phyloP scores from a whole-genome alignment of 2,329 filamentous ascomycete genomes.

The Helminthosporium solani region DNA sequence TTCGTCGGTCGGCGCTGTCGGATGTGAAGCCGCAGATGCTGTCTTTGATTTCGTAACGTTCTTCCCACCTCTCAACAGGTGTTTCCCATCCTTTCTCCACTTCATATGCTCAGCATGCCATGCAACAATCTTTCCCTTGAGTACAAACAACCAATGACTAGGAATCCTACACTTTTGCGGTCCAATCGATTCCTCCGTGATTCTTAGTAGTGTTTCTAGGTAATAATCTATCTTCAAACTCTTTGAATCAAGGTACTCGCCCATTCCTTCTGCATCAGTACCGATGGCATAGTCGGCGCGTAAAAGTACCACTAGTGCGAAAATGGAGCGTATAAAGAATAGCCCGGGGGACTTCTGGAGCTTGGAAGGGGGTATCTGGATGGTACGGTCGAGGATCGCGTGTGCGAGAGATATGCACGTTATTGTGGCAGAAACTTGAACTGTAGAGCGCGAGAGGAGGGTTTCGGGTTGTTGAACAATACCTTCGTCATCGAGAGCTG shows the following conservation, averaged over 20 bases:
- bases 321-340: constrained; percentile 35
- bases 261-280: constrained; percentile 35
- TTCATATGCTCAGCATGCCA: constrained; percentile 36
- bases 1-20: no score
- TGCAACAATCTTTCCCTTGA: constrained; percentile 31
- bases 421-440: constrained; percentile 40
- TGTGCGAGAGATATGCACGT: constrained; percentile 37
- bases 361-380: constrained; percentile 18
- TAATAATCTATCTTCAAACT: constrained; percentile 36
- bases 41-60: constrained; percentile 5
- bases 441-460: constrained; percentile 31
- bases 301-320: constrained; percentile 34
- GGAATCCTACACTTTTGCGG: constrained; percentile 35
- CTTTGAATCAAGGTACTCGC: constrained; percentile 34
- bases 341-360: constrained; percentile 31
- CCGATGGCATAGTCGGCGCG: constrained; percentile 40
- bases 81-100: constrained; percentile 28
- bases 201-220: constrained; percentile 24
- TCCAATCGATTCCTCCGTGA: constrained; percentile 27
- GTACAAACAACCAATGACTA: constrained; percentile 32
- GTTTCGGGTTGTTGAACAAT: constrained; percentile 34
- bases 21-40: no score
- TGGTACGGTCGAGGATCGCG: constrained; percentile 33
- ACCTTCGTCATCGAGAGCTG: constrained; percentile 34
- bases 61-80: constrained; percentile 17